These are phyloP conservation scores for Neodidymelliopsis sp. DNA, from an alignment of 2,329 filamentous ascomycete species.

Conservation along the genomic window DNA sequence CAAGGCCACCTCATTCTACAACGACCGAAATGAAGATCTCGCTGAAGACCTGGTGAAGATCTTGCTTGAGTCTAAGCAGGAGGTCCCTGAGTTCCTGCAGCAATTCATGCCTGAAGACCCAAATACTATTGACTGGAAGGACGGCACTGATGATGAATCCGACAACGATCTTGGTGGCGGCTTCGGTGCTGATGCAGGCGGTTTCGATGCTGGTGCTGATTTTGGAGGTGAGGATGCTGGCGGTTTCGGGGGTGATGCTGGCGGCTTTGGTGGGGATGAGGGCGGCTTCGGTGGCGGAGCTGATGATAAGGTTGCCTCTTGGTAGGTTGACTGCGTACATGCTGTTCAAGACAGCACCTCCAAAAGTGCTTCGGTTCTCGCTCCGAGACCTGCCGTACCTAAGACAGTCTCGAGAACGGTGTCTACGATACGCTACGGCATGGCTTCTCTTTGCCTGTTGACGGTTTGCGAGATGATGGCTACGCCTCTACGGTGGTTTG, in stretches of 20 bases:
- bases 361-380: constrained; percentile 1
- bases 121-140: constrained; percentile 59
- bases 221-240: constrained; percentile 18
- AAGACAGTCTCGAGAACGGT: neutral
- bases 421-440: neutral
- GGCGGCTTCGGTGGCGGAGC: constrained; percentile 27
- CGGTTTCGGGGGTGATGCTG: constrained; percentile 21
- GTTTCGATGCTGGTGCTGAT: constrained; percentile 16
- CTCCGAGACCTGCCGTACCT: neutral
- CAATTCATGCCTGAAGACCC: constrained; percentile 66
- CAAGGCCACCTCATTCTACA: constrained; percentile 88
- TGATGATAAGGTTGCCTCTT: constrained; percentile 36
- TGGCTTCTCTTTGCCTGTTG: constrained; percentile 5
- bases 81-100: constrained; percentile 82
- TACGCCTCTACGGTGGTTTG: constrained; percentile 25
- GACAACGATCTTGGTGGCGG: constrained; percentile 31
- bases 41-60: constrained; percentile 79
- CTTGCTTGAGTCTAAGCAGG: constrained; percentile 79
- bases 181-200: constrained; percentile 20
- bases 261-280: constrained; percentile 13
- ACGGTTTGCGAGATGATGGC: constrained; percentile 1
- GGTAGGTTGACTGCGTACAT: constrained; percentile 28
- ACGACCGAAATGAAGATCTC: constrained; percentile 75
- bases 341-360: neutral
- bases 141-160: constrained; percentile 55